These are phyloP conservation scores for Diaporthe vexans DNA, from an alignment of 2,329 filamentous ascomycete species.

Conservation along the genomic window DNA sequence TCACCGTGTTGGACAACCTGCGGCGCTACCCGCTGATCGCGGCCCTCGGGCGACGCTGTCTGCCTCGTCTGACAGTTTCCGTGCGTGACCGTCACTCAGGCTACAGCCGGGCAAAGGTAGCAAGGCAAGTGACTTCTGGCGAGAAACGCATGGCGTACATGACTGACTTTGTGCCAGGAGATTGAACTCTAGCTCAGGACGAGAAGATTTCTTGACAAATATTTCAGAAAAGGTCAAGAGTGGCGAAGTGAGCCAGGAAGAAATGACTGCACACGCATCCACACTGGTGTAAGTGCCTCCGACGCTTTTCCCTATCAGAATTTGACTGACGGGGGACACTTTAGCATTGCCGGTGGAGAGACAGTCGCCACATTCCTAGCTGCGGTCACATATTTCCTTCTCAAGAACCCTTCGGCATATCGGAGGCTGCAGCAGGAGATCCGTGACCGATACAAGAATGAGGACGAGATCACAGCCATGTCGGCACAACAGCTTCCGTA, in stretches of 20 bases:
- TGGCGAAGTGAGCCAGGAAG: slow-evolving; percentile 45
- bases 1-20: slow-evolving; percentile 45
- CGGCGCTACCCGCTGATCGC: slow-evolving; percentile 40
- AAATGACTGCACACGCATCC: slow-evolving; percentile 48
- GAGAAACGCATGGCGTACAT: too few relatives aligned
- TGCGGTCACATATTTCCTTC: slow-evolving; percentile 17
- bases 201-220: slow-evolving; percentile 46
- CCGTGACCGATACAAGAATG: neutral
- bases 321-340: neutral
- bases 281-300: slow-evolving; percentile 41
- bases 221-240: slow-evolving; percentile 42
- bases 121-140: neutral
- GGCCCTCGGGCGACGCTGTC: slow-evolving; percentile 26
- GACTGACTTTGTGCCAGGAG: neutral
- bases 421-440: slow-evolving; percentile 3
- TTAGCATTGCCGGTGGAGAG: slow-evolving; percentile 33
- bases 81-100: slow-evolving; percentile 16
- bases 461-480: neutral
- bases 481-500: slow-evolving; percentile 32
- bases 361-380: slow-evolving; percentile 29
- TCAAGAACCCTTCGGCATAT: neutral
- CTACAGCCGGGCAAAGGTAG: slow-evolving; percentile 15
- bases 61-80: slow-evolving; percentile 8
- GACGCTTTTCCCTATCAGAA: neutral
- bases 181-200: neutral